Conservation (phyloP, 2,329 filamentous ascomycete genomes). For the Epichloe amarillans region DNA sequence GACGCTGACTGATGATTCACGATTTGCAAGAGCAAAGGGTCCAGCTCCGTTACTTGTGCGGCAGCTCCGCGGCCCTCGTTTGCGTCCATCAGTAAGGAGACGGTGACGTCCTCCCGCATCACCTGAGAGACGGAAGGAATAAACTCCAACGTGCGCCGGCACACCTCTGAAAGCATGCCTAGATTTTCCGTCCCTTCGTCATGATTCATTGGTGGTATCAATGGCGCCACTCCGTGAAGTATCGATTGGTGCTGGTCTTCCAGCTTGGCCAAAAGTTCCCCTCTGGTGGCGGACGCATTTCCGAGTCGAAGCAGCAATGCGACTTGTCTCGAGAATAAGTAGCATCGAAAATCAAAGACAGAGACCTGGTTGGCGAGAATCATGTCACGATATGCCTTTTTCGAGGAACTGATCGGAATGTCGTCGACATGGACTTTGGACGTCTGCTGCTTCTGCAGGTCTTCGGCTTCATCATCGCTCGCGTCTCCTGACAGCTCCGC, state of each 20-base stretch:
- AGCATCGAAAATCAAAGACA: constrained; percentile 86
- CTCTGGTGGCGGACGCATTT: constrained; percentile 52
- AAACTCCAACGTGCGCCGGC: constrained; percentile 69
- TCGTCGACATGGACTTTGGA: constrained; percentile 33
- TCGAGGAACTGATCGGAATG: constrained; percentile 47
- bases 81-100: constrained; percentile 40
- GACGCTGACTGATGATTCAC: constrained; percentile 65
- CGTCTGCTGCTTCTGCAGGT: constrained; percentile 33
- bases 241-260: constrained; percentile 48
- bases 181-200: constrained; percentile 60
- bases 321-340: constrained; percentile 84
- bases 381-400: constrained; percentile 78
- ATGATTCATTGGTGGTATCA: constrained; percentile 32
- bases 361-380: constrained; percentile 94
- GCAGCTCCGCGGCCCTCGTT: constrained; percentile 23
- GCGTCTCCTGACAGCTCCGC: constrained; percentile 21
- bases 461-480: constrained; percentile 29
- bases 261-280: constrained; percentile 48
- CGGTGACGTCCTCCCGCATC: constrained; percentile 59
- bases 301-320: constrained; percentile 68
- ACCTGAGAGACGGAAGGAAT: constrained; percentile 68
- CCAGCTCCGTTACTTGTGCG: constrained; percentile 10
- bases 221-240: constrained; percentile 42
- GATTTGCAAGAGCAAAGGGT: constrained; percentile 33
- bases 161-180: constrained; percentile 71